Evolutionary conservation across 2,329 filamentous ascomycete genomes (phyloP), one percentile per base, ranked within the genome.

Genomic region (Fusarium solani-melongenae): DNA sequence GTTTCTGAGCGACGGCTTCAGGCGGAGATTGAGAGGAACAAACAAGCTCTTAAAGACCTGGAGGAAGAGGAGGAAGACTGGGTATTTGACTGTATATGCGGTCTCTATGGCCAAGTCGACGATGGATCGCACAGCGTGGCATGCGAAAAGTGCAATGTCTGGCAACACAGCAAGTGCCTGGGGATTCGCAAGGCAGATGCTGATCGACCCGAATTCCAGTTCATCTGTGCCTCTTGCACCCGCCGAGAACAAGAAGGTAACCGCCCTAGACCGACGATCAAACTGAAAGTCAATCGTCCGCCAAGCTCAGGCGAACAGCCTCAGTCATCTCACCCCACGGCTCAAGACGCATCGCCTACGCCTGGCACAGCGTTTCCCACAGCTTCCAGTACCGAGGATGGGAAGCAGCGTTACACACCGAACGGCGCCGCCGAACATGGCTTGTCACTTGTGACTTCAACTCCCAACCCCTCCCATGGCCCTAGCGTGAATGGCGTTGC

Each of bases 161-260:
- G 96, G 96, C 96, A 98, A 81, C 96, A 99, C 80, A 97, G 95
- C 86, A 94, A 93, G 77, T 99, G 96, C 79, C 89, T 98, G 68
- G 92, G 92, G 44, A 93, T 98, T 72, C 89, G 89, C 53, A 90
- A 97, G 77, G 85, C 88, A 68, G 93, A 95, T 71, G 95, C 95
- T 1, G 96, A 98, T 73, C 88, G 91, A 55, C 91, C 94, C 2
- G 93, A 97, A 74, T 98, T 98, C 78, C 91, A 94, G 70, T 98
- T 98, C 79, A 83, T 98, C 73, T 98, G 96, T 84, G 85, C 85
- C 36, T 91, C 92, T 56, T 99, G 96, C 84, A 91, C 90, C 76
- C 90, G 88, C 17, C 92, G 90, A 67, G 89, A 91, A 71, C 87
- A 92, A 90, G 74, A 83, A 78, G 89, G 90, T 41, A 93, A 92